phyloP scores from a whole-genome alignment of 2,329 filamentous ascomycete species.

The Hypoxylon sp. region DNA sequence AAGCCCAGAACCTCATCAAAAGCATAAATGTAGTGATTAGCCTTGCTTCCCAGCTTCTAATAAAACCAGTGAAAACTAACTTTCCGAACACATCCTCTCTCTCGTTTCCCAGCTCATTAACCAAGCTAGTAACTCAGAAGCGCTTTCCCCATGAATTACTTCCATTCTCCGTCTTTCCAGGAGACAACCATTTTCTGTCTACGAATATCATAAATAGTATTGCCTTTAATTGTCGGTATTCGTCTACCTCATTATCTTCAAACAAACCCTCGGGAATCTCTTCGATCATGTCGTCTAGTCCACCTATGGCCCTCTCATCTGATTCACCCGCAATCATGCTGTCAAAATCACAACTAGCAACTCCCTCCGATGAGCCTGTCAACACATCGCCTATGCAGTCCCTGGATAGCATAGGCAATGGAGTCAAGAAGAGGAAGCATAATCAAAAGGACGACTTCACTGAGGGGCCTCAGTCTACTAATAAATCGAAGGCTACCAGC shows the following conservation, averaged over 20 bases:
- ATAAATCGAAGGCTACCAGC: not conserved
- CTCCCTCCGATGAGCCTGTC: no score
- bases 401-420: not conserved
- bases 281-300: not conserved
- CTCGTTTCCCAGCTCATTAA: no score
- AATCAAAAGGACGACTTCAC: not conserved
- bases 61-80: no score
- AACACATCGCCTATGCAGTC: not conserved
- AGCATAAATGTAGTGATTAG: no score
- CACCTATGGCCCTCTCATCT: not conserved
- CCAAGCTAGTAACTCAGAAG: no score
- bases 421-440: conserved; percentile 5
- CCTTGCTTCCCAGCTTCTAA: no score
- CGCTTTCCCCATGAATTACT: no score
- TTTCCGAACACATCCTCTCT: no score
- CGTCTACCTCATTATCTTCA: not conserved
- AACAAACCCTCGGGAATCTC: not conserved
- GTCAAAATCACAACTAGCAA: not conserved
- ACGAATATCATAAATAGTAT: no score
- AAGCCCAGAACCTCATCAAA: no score
- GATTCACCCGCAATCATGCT: not conserved
- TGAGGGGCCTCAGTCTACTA: not conserved
- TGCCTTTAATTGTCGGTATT: not conserved
- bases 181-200: no score
- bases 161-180: no score